Evolutionary conservation across 129 eudicot genomes (phyloP).

Genomic region (Artemisia argyi): DNA sequence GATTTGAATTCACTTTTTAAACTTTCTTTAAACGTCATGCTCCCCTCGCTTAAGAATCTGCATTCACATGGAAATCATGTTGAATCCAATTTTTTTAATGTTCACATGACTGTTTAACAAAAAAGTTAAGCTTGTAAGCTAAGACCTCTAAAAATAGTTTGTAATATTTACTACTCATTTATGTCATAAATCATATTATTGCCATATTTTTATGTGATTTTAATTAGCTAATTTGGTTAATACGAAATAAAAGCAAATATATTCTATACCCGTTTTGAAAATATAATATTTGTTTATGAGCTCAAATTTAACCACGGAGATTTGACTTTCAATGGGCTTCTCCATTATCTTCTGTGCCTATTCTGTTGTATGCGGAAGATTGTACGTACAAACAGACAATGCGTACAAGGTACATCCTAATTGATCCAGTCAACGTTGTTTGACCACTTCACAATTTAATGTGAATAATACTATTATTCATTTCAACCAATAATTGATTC

Average conservation of each 20-base stretch:
- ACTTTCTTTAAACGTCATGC: background rate
- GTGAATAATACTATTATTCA: no score
- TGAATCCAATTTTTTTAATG: background rate
- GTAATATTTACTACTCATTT: no score
- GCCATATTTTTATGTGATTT: no score
- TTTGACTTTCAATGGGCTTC: background rate
- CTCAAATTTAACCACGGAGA: background rate
- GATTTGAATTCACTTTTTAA: no score
- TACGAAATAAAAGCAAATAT: slow-evolving; percentile 2
- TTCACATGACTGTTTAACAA: background rate
- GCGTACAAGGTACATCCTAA: slow-evolving; percentile 34
- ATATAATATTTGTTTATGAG: background rate
- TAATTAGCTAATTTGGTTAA: no score
- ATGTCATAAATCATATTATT: no score
- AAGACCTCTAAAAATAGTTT: no score
- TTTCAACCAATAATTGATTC: no score
- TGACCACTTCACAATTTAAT: slow-evolving; percentile 41
- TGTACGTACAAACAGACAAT: slow-evolving; percentile 28
- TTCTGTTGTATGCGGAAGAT: background rate
- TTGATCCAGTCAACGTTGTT: slow-evolving; percentile 69
- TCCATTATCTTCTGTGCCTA: background rate
- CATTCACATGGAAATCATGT: background rate
- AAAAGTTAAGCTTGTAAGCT: background rate
- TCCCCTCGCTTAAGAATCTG: background rate
- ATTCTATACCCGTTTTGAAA: slow-evolving; percentile 4